phyloP scores from a whole-genome alignment of 2,329 filamentous ascomycete species.

The Dactylellina drechsleri region DNA sequence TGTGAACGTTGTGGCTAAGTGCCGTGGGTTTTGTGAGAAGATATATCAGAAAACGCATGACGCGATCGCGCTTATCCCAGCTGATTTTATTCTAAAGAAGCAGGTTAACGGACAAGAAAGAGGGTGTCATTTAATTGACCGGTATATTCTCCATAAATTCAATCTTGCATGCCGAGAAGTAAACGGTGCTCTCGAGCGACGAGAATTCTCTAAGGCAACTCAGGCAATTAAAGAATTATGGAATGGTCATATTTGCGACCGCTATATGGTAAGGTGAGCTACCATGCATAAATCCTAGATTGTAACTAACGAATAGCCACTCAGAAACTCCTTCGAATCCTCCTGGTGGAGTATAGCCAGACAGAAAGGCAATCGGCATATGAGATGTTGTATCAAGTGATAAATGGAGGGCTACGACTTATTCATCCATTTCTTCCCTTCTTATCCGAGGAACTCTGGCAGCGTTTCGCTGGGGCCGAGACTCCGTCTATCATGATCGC shows the following conservation, averaged over 20 bases:
- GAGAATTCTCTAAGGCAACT: conserved; percentile 28
- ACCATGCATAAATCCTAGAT: neutral
- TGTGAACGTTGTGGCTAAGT: conserved; percentile 9
- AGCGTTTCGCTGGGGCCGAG: conserved; percentile 63
- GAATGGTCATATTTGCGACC: conserved; percentile 19
- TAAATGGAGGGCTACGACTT: conserved; percentile 67
- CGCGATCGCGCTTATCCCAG: conserved; percentile 10
- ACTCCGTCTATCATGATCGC: conserved; percentile 71
- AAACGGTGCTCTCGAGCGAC: conserved; percentile 15
- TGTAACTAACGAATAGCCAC: conserved; percentile 54
- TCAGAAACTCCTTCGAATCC: too few species aligned
- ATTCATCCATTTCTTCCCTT: conserved; percentile 58
- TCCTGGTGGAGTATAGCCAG: conserved; percentile 63
- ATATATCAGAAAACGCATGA: conserved; percentile 23
- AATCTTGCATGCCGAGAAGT: conserved; percentile 22
- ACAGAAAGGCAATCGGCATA: conserved; percentile 67
- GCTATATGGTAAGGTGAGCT: conserved; percentile 33
- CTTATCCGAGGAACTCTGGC: conserved; percentile 58
- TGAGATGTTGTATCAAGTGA: conserved; percentile 72
- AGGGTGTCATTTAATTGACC: conserved; percentile 2
- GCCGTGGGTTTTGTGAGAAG: conserved; percentile 26
- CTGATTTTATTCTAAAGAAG: neutral
- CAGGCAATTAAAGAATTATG: conserved; percentile 24
- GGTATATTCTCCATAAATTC: conserved; percentile 37
- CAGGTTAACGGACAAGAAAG: neutral